These are phyloP conservation scores for Porphyra umbilicalis DNA, from an alignment of 31 red algal species.

Conservation along the genomic window DNA sequence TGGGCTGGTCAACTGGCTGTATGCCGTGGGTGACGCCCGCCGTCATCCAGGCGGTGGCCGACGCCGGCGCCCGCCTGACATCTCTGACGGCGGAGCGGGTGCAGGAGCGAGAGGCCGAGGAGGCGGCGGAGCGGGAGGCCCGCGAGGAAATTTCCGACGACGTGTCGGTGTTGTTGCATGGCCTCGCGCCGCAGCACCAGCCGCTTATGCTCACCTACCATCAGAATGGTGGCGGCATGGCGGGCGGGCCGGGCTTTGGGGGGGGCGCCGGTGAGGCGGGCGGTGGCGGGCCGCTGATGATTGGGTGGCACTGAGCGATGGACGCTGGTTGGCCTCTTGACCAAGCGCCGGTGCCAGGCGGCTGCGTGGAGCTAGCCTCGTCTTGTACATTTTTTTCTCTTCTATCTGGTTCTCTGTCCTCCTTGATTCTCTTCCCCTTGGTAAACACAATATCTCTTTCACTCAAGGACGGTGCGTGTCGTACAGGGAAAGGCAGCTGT, in stretches of 20 bases:
- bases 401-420: not conserved
- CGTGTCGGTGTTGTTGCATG: conserved; percentile 16
- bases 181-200: conserved; percentile 11
- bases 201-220: not conserved
- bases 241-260: not conserved
- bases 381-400: not conserved
- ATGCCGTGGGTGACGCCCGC: conserved; percentile 31
- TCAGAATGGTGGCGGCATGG: not conserved
- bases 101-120: not conserved
- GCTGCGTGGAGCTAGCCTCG: not conserved
- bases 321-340: not conserved
- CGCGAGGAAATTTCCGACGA: conserved; percentile 22
- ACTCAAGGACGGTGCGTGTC: too few relatives aligned
- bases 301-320: not conserved
- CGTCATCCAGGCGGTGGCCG: conserved; percentile 30
- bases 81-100: not conserved
- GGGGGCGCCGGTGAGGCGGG: not conserved
- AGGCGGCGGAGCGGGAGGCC: not conserved
- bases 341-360: too few relatives aligned
- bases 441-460: too few relatives aligned
- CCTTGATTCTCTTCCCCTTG: not conserved
- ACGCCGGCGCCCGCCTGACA: conserved; percentile 8
- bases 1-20: conserved; percentile 17
- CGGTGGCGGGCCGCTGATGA: not conserved
- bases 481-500: too few relatives aligned